These are phyloP conservation scores for Saccharomyces paradoxus DNA, from an alignment of 805 yeast species.

Conservation along the genomic window DNA sequence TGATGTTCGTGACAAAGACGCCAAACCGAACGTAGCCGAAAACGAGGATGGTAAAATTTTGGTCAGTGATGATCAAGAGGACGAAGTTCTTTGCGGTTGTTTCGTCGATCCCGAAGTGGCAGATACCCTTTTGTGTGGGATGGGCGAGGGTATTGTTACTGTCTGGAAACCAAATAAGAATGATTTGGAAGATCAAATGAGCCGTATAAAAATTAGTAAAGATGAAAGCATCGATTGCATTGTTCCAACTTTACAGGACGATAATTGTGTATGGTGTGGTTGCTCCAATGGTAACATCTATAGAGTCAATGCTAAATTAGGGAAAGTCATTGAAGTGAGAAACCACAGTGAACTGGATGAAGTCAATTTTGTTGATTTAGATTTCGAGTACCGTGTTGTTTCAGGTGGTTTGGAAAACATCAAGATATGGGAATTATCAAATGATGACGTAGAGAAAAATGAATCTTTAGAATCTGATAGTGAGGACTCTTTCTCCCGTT, in stretches of 20 bases:
- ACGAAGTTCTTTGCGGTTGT: slow-evolving; percentile 73
- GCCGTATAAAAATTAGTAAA: slow-evolving; percentile 59
- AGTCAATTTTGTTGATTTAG: slow-evolving; percentile 68
- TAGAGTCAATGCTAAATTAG: slow-evolving; percentile 55
- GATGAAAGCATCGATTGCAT: slow-evolving; percentile 70
- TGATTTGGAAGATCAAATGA: slow-evolving; percentile 65
- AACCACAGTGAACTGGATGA: slow-evolving; percentile 67
- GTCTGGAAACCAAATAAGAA: slow-evolving; percentile 74
- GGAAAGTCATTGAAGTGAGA: slow-evolving; percentile 57
- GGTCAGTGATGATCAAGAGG: slow-evolving; percentile 84
- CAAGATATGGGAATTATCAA: slow-evolving; percentile 58
- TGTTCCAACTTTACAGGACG: slow-evolving; percentile 40
- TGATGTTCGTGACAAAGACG: slow-evolving; percentile 46
- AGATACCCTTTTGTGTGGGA: slow-evolving; percentile 66
- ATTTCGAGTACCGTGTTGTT: slow-evolving; percentile 67
- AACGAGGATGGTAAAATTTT: slow-evolving; percentile 40
- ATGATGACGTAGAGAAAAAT: slow-evolving; percentile 28
- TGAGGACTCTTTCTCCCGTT: slow-evolving; percentile 5
- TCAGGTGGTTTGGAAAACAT: slow-evolving; percentile 79
- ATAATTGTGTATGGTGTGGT: slow-evolving; percentile 64
- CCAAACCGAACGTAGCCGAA: slow-evolving; percentile 15
- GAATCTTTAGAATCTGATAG: slow-evolving; percentile 9
- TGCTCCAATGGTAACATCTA: slow-evolving; percentile 67
- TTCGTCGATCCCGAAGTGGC: slow-evolving; percentile 58
- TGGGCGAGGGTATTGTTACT: slow-evolving; percentile 85